Percentiles rank a stretch among this genome's conserved stretches.
Conservation (phyloP, 371 early-diverging fungal species). For the Lichtheimia ornata region DNA sequence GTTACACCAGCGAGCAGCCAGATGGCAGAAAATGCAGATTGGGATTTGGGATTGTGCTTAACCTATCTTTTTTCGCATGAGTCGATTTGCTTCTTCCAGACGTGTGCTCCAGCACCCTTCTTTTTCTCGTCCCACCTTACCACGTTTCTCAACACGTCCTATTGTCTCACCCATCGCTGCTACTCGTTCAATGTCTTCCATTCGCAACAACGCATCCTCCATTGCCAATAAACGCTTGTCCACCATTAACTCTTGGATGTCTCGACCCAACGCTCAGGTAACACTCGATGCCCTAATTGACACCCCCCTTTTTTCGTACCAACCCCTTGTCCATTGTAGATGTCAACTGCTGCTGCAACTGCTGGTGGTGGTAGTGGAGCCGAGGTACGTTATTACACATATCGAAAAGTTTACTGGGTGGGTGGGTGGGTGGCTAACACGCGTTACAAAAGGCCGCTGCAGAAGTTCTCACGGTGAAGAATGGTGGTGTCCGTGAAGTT, state of each 20-base stretch:
- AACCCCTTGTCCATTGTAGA: constrained; percentile 5
- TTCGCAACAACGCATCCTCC: constrained; percentile 11
- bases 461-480: constrained; percentile 54
- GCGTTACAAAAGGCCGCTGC: constrained; percentile 3
- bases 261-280: constrained; percentile 9
- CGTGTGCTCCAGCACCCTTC: constrained; percentile 20
- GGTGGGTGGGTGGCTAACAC: background rate
- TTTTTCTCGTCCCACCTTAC: constrained; percentile 1
- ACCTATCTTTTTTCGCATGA: constrained; percentile 28
- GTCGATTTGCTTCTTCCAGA: constrained; percentile 28
- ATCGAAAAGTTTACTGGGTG: too few species aligned
- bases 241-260: constrained; percentile 15
- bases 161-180: constrained; percentile 8
- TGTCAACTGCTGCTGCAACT: constrained; percentile 38
- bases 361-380: constrained; percentile 23
- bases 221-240: background rate
- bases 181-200: constrained; percentile 3
- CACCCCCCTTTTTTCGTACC: background rate
- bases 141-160: constrained; percentile 8
- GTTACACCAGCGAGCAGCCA: background rate
- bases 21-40: background rate
- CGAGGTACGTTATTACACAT: background rate
- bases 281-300: too few species aligned
- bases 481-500: constrained; percentile 40
- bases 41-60: constrained; percentile 7